Percentiles rank a stretch among this genome's conserved stretches.
Conservation (phyloP, 2,329 filamentous ascomycete species). For the Rasamsonia emersonii region DNA sequence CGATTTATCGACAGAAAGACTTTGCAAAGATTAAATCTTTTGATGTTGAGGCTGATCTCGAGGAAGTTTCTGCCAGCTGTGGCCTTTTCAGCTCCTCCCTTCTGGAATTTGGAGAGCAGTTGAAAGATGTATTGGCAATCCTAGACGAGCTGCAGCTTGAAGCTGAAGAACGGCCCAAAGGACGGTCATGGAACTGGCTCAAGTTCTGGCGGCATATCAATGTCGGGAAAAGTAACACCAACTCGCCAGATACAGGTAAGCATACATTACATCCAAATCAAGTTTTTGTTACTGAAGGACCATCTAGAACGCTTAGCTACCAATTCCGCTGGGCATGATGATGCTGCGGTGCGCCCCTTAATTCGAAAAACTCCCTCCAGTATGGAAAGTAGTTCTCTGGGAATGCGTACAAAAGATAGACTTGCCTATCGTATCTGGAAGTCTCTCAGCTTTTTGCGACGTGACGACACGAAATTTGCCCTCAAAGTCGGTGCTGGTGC, state of each 20-base stretch:
- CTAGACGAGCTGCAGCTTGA: slow-evolving; percentile 73
- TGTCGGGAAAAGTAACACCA: slow-evolving; percentile 8
- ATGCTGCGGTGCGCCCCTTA: slow-evolving; percentile 12
- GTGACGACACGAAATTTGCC: slow-evolving; percentile 67
- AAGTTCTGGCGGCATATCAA: slow-evolving; percentile 57
- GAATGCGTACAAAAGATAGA: slow-evolving; percentile 16
- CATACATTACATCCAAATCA: not conserved
- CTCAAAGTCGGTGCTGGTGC: slow-evolving; percentile 91
- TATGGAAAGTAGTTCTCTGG: slow-evolving; percentile 5
- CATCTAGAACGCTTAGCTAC: not conserved
- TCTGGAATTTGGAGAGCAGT: slow-evolving; percentile 82
- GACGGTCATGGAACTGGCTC: slow-evolving; percentile 75
- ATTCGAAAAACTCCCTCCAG: slow-evolving; percentile 4
- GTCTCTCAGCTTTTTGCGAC: slow-evolving; percentile 47
- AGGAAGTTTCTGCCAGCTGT: slow-evolving; percentile 95
- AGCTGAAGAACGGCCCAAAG: slow-evolving; percentile 51
- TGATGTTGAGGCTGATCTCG: slow-evolving; percentile 81
- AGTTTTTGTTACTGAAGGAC: not conserved
- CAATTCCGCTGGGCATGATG: slow-evolving; percentile 6
- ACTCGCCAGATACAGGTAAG: slow-evolving; percentile 20
- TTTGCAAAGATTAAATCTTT: slow-evolving; percentile 59
- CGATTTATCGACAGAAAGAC: slow-evolving; percentile 73
- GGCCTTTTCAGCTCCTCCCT: slow-evolving; percentile 93
- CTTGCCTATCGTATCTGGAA: slow-evolving; percentile 46
- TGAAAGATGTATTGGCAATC: slow-evolving; percentile 71